phyloP scores from a whole-genome alignment of 1,284 basidiomycete genomes.

The Mycena citricolor region DNA sequence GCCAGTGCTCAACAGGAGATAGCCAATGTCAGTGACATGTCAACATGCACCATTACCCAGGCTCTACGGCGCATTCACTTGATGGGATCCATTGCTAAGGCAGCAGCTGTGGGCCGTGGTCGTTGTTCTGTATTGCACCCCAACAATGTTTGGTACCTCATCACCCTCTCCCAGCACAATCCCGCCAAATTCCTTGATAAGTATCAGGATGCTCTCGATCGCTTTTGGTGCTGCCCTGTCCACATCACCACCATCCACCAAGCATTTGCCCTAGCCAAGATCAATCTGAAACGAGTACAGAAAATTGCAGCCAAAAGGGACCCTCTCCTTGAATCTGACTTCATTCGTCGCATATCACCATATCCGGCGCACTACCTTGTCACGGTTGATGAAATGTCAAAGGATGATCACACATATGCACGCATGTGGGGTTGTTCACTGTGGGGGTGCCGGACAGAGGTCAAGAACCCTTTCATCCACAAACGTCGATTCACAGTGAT shows the following conservation, averaged over 20 bases:
- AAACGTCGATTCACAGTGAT: conserved; percentile 24
- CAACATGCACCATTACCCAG: conserved; percentile 19
- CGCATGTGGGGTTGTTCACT: conserved; percentile 24
- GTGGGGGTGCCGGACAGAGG: conserved; percentile 21
- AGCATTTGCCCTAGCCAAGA: conserved; percentile 20
- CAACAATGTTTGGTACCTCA: conserved; percentile 17
- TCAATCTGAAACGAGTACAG: conserved; percentile 26
- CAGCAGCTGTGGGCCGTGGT: conserved; percentile 12
- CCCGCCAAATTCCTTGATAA: conserved; percentile 29
- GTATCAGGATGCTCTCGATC: conserved; percentile 20
- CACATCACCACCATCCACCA: conserved; percentile 26
- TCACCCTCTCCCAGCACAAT: conserved; percentile 21
- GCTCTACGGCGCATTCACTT: not conserved
- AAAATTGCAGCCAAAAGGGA: conserved; percentile 28
- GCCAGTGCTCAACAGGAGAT: too few species aligned
- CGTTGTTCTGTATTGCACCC: conserved; percentile 9
- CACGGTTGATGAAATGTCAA: conserved; percentile 28
- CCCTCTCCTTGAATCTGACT: conserved; percentile 21
- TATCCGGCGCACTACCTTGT: conserved; percentile 26
- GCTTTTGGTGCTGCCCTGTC: conserved; percentile 19
- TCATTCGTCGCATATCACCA: conserved; percentile 23
- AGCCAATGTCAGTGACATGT: conserved; percentile 20
- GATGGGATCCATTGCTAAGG: conserved; percentile 19
- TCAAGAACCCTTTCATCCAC: conserved; percentile 26
- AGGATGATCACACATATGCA: conserved; percentile 30